Conservation (phyloP, 345 rosid species). For the Aquilaria sinensis region DNA sequence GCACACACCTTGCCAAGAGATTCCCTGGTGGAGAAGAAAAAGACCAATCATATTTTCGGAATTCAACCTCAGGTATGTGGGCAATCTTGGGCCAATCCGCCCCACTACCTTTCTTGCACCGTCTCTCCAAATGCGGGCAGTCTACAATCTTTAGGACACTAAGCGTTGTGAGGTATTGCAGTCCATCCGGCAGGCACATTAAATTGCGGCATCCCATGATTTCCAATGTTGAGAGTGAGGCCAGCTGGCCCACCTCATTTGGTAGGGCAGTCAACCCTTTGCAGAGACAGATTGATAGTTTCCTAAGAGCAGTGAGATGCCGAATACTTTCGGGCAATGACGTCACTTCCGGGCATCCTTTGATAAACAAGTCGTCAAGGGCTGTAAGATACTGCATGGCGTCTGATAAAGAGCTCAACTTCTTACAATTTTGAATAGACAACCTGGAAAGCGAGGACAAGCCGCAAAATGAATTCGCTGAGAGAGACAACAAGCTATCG, state of each 20-base stretch:
- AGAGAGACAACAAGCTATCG: not conserved
- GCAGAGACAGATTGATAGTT: not conserved
- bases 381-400: not conserved
- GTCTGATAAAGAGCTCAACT: not conserved
- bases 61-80: not conserved
- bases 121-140: not conserved
- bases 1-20: too few relatives aligned
- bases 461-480: not conserved
- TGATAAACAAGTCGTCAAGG: not conserved
- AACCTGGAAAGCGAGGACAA: not conserved
- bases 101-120: not conserved
- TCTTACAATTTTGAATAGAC: not conserved
- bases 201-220: not conserved
- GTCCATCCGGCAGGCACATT: slow-evolving; percentile 1
- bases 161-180: not conserved
- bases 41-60: not conserved
- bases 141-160: not conserved
- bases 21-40: too few relatives aligned
- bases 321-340: slow-evolving; percentile 1
- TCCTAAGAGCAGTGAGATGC: not conserved
- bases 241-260: not conserved
- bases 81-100: slow-evolving; percentile 9
- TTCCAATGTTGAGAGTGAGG: slow-evolving; percentile 1
- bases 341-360: not conserved
- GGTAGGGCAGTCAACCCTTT: slow-evolving; percentile 1